Conservation (phyloP, 2,329 filamentous ascomycete genomes). For the Elsinoe necatrix region DNA sequence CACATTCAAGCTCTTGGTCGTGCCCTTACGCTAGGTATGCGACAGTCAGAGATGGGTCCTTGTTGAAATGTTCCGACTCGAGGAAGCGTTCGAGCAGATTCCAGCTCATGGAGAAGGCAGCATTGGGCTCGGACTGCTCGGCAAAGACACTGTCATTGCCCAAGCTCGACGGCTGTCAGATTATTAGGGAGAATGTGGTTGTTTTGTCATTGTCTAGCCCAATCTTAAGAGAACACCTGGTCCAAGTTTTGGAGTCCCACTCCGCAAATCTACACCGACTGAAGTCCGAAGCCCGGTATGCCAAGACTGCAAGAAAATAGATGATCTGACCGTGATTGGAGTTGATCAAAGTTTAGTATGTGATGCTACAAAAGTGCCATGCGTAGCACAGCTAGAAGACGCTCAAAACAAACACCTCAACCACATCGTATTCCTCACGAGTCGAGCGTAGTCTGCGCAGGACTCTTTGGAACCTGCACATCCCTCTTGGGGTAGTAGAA, state of each 20-base stretch:
- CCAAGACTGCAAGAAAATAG: neutral
- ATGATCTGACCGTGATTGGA: neutral
- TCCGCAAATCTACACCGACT: constrained; percentile 3
- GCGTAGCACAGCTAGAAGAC: neutral
- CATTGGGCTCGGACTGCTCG: constrained; percentile 15
- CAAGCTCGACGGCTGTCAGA: constrained; percentile 4
- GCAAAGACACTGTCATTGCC: constrained; percentile 18
- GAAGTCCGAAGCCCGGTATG: constrained; percentile 1
- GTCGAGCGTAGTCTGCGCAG: constrained; percentile 13
- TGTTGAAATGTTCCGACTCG: constrained; percentile 90
- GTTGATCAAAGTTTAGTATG: neutral
- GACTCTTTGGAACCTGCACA: constrained; percentile 13
- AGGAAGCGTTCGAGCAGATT: constrained; percentile 83
- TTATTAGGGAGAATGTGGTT: neutral
- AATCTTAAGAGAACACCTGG: constrained; percentile 10
- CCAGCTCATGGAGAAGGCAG: constrained; percentile 49
- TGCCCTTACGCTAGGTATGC: constrained; percentile 73
- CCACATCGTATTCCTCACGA: neutral
- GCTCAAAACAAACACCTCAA: neutral
- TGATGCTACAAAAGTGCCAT: constrained; percentile 1
- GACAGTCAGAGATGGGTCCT: constrained; percentile 79
- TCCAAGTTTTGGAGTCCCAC: constrained; percentile 2
- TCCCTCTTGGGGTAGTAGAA: constrained; percentile 53
- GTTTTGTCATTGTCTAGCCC: constrained; percentile 13
- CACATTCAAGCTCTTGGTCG: constrained; percentile 16